Base-by-base conservation (phyloP, 768 basidiomycete genomes). In the Cubamyces lactineus region DNA sequence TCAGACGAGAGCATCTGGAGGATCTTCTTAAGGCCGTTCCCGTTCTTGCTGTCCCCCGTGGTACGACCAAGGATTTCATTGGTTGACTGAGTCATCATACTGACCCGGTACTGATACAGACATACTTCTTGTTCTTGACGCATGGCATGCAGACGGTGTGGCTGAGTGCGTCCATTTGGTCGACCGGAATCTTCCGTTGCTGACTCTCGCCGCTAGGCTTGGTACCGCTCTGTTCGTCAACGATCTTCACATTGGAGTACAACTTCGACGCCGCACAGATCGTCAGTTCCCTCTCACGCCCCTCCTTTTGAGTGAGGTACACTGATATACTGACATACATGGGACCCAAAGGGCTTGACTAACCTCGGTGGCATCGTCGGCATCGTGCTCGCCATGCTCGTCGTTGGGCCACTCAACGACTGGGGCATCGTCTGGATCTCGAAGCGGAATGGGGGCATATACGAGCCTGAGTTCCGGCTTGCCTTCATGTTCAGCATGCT, bases 391-490 rank as follows among this genome's bases (percentile, higher is more conserved):
- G 78, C 75, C 11, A 74, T 74, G 55, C 65, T 69, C 38, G 69
- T 79, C 16, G 72, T 74, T 2, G 78, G 79, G 1, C 76, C 77
- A 12, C 67, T 79, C 48, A 78, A 75, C 13, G 81, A 80, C 64
- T 79, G 73, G 72, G 74, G 77, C 26, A 77, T 76, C 1, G 74
- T 78, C 11, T 79, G 78, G 78, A 67, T 80, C 34, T 75, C 80
- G 1, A 77, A 72, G 56, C 74, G 76, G 9, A 81, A 81, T 52
- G 74, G 74, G 48, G 80, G 81, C 0, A 70, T 80, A 8, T 82
- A 80, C 65, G 81, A 80, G 63, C 79, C 80, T 1, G 80, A 82
- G 65, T 80, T 77, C 66, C 72, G 78, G 21, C 76, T 81, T 12
- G 61, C 77, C 42, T 79, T 81, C 69, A 71, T 79, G 61, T 47